Base-by-base conservation (phyloP, 163 green algal species). In the Chlamydomonas reinhardtii region DNA sequence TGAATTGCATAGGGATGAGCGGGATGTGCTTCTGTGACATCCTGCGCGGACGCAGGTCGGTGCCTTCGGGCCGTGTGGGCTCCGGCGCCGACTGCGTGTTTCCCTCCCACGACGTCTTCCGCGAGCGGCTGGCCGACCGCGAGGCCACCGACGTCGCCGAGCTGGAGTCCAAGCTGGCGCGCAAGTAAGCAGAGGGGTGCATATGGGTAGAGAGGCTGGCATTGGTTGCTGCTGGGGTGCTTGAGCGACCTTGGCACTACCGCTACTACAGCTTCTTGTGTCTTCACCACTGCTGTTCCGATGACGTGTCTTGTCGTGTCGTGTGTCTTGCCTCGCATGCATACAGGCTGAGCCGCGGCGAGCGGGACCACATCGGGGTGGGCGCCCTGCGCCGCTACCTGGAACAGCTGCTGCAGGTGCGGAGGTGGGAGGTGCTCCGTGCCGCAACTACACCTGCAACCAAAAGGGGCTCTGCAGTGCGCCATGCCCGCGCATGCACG, bases 21-120 rank as follows among this genome's bases (percentile, higher is more conserved):
- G n/a, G n/a, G n/a, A n/a, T 56, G 48, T 56, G 48, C 14, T 56
- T 19, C 48, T 56, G 48, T 19, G 48, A 56, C 14, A 14, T 56
- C 1, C 12, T 17, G 48, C 19, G 48, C 32, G n/a, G n/a, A n/a
- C n/a, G 84, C 92, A 97, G 94, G 71, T 98, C 96, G 19, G 97
- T 99, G 66, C 97, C 97, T 0, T 96, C 94, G 43, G 97, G 97
- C 2, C 94, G 97, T 20, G 97, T 99, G 27, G 97, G 97, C 37
- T 89, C 86, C 37, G 82, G 73, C 24, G 90, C 94, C 25, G 97
- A 99, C 74, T 92, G 93, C 35, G 91, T 97, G 24, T 99, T 98
- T 89, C 90, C 92, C 78, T 96, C 90, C 74, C 98, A 99, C 76
- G 97, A 99, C 32, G 92, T 97, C 79, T 99, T 99, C 93, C 88